Conservation (phyloP, 192 early-diverging fungal genomes). For the Allomyces arbusculus region DNA sequence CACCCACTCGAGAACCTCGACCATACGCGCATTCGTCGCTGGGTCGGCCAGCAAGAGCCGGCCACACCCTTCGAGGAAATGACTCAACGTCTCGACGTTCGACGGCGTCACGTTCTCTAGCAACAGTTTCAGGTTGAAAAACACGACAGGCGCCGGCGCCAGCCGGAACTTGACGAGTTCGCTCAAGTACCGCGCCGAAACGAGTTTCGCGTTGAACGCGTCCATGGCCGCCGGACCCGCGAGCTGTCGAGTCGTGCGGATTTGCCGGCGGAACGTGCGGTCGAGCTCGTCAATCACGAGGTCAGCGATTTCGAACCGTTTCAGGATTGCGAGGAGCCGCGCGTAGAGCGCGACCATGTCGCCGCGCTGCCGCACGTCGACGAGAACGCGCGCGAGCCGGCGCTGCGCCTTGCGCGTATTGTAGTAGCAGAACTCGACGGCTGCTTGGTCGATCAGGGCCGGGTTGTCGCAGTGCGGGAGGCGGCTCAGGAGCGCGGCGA, state of each 20-base stretch:
- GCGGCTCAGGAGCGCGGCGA: conserved; percentile 48
- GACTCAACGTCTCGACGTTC: conserved; percentile 69
- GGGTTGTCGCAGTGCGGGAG: conserved; percentile 59
- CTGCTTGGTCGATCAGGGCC: conserved; percentile 68
- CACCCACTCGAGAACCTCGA: conserved; percentile 40
- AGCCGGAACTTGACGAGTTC: conserved; percentile 90
- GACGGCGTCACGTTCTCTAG: conserved; percentile 68
- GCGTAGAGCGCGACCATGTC: conserved; percentile 82
- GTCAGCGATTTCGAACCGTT: conserved; percentile 21
- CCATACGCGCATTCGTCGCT: conserved; percentile 61
- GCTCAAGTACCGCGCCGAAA: conserved; percentile 40
- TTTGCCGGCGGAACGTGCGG: background rate
- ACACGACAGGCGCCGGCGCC: conserved; percentile 54
- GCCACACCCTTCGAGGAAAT: conserved; percentile 73
- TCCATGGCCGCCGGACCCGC: conserved; percentile 8
- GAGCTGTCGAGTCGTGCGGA: background rate
- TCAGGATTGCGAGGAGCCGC: conserved; percentile 68
- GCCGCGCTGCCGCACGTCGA: conserved; percentile 53
- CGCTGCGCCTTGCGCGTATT: conserved; percentile 63
- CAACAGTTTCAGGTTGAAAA: conserved; percentile 63
- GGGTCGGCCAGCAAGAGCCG: conserved; percentile 61
- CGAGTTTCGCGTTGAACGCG: conserved; percentile 33
- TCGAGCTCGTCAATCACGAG: background rate
- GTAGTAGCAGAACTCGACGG: conserved; percentile 80
- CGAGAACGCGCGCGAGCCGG: conserved; percentile 49